Conservation (phyloP, 108 stramenopile species). For the Cyclotella atomus region DNA sequence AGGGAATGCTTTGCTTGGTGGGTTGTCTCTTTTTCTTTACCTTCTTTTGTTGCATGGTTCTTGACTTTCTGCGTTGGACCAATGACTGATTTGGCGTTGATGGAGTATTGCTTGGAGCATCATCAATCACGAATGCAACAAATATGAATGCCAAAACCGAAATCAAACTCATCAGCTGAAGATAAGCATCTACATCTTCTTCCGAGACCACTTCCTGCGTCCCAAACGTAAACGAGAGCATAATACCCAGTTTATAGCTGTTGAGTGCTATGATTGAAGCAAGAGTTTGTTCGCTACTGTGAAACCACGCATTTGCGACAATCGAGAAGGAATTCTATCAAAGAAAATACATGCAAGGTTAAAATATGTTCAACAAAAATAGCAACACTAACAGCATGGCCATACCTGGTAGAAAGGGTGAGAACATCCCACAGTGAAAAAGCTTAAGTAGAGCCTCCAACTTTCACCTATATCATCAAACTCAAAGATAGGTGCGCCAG, state of each 20-base stretch:
- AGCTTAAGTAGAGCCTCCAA: slow-evolving; percentile 68
- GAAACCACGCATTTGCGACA: slow-evolving; percentile 85
- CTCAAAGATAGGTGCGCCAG: slow-evolving; percentile 23
- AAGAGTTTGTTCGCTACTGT: slow-evolving; percentile 73
- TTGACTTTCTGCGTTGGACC: slow-evolving; percentile 19
- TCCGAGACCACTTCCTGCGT: slow-evolving; percentile 58
- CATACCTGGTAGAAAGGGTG: slow-evolving; percentile 80
- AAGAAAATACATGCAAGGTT: neutral
- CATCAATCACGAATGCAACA: slow-evolving; percentile 73
- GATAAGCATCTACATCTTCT: slow-evolving; percentile 71
- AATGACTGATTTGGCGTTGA: slow-evolving; percentile 58
- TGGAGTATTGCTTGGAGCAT: slow-evolving; percentile 81
- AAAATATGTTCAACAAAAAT: neutral
- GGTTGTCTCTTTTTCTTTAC: neutral
- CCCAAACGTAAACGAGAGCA: slow-evolving; percentile 80
- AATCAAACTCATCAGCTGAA: slow-evolving; percentile 71
- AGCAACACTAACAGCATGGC: slow-evolving; percentile 14
- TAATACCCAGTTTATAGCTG: slow-evolving; percentile 84
- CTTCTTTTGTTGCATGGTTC: slow-evolving; percentile 10
- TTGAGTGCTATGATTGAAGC: slow-evolving; percentile 80
- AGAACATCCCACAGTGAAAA: slow-evolving; percentile 77
- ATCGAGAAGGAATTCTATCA: slow-evolving; percentile 60
- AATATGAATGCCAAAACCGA: slow-evolving; percentile 68
- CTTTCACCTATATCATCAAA: slow-evolving; percentile 49
- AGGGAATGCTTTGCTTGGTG: neutral